Conservation (phyloP, 1,139 yeast genomes). For the Suhomyces coccinellae region DNA sequence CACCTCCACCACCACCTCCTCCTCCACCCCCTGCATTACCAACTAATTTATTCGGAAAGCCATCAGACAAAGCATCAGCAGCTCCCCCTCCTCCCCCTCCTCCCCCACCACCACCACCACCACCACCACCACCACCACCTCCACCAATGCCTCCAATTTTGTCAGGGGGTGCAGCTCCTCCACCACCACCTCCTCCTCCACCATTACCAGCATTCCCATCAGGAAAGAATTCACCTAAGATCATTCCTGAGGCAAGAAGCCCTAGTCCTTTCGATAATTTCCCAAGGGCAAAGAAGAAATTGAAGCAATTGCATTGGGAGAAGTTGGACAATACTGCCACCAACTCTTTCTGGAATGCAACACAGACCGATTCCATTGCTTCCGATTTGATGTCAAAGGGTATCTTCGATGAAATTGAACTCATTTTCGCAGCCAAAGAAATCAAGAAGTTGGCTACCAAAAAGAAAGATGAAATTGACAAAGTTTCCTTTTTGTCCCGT, state of each 20-base stretch:
- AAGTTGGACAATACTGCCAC: slow-evolving; percentile 59
- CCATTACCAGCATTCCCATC: slow-evolving; percentile 25
- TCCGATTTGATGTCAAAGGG: slow-evolving; percentile 64
- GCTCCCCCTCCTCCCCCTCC: slow-evolving; percentile 15
- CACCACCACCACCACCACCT: slow-evolving; percentile 14
- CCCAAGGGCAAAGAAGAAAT: slow-evolving; percentile 75
- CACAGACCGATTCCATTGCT: slow-evolving; percentile 47
- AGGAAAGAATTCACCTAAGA: slow-evolving; percentile 11
- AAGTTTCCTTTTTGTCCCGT: slow-evolving; percentile 61
- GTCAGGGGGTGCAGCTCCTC: slow-evolving; percentile 6
- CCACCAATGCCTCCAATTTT: slow-evolving; percentile 15
- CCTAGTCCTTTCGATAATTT: slow-evolving; percentile 53
- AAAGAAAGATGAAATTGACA: slow-evolving; percentile 50
- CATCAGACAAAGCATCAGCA: slow-evolving; percentile 21
- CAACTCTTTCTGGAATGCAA: slow-evolving; percentile 64
- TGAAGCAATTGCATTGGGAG: slow-evolving; percentile 85
- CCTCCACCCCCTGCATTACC: slow-evolving; percentile 6
- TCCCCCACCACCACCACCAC: slow-evolving; percentile 14
- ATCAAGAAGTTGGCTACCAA: slow-evolving; percentile 56
- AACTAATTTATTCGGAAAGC: slow-evolving; percentile 3
- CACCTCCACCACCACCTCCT: slow-evolving; percentile 21
- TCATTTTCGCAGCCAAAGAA: slow-evolving; percentile 77
- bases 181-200: slow-evolving; percentile 27
- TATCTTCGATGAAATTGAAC: slow-evolving; percentile 72
- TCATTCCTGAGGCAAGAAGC: slow-evolving; percentile 11